Conservation (phyloP, 1,284 basidiomycete species). For the Puccinia polysora region DNA sequence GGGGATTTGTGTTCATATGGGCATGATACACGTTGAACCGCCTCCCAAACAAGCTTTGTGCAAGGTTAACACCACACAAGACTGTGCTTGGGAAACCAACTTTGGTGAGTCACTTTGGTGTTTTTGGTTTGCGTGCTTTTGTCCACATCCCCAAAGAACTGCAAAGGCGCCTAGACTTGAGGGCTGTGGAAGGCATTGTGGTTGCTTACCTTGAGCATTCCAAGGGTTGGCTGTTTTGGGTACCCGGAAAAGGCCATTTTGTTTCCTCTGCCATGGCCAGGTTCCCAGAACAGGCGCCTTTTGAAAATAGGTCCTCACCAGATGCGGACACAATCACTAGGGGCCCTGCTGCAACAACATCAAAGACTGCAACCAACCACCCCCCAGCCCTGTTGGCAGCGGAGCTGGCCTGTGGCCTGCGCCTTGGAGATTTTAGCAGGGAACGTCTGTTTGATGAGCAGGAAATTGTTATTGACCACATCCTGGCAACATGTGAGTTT, state of each 20-base stretch:
- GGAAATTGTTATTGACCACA: neutral
- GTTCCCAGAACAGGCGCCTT: no score
- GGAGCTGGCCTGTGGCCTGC: neutral
- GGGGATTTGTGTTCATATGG: neutral
- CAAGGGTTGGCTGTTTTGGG: constrained; percentile 15
- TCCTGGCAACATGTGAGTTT: neutral
- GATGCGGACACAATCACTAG: neutral
- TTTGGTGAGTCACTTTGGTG: neutral
- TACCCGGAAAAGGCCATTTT: neutral
- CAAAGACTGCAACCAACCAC: neutral
- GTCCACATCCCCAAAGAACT: neutral
- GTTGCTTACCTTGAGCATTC: neutral
- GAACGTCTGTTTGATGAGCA: neutral
- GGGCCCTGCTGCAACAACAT: neutral
- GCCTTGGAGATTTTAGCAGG: neutral
- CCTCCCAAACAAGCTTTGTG: neutral
- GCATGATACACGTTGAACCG: neutral
- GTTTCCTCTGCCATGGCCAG: neutral
- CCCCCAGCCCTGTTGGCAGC: neutral
- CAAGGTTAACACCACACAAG: neutral
- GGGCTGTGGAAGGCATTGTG: neutral
- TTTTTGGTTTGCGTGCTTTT: neutral
- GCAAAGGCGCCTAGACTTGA: neutral
- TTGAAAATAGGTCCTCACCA: no score
- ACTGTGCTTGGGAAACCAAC: neutral